phyloP scores from a whole-genome alignment of 2,329 filamentous ascomycete species.

The Colletotrichum melonis region DNA sequence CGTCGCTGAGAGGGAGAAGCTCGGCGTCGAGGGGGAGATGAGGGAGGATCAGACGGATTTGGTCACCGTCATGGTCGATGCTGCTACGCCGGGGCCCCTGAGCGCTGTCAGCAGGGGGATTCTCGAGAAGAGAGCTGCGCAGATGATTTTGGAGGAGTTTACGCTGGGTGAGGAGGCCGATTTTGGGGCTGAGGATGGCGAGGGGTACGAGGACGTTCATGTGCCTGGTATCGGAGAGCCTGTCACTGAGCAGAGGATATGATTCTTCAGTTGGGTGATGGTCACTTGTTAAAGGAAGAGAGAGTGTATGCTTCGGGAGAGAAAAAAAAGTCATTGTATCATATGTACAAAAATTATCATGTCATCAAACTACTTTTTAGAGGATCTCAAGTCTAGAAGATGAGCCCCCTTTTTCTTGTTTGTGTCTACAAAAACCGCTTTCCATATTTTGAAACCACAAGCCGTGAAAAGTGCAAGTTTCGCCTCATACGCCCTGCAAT shows the following conservation, averaged over 20 bases:
- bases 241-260: slow-evolving; percentile 4
- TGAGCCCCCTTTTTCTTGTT: neutral
- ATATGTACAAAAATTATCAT: slow-evolving; percentile 34
- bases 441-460: neutral
- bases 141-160: slow-evolving; percentile 58
- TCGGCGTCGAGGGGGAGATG: slow-evolving; percentile 67
- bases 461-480: slow-evolving; percentile 10
- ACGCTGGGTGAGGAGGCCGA: slow-evolving; percentile 55
- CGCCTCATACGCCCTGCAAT: slow-evolving; percentile 14
- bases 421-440: slow-evolving; percentile 25
- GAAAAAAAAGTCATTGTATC: slow-evolving; percentile 24
- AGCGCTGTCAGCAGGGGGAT: slow-evolving; percentile 42
- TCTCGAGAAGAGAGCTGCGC: slow-evolving; percentile 50
- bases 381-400: neutral
- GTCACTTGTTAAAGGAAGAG: neutral
- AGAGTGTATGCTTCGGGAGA: neutral
- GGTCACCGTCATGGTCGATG: slow-evolving; percentile 54
- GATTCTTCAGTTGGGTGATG: neutral
- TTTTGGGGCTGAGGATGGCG: slow-evolving; percentile 46
- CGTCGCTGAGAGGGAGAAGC: slow-evolving; percentile 66
- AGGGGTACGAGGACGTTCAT: slow-evolving; percentile 51
- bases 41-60: slow-evolving; percentile 51
- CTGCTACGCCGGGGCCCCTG: slow-evolving; percentile 53
- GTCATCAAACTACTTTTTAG: neutral
- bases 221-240: slow-evolving; percentile 46